Evolutionary conservation across 148 eudicot species (phyloP), one percentile per base, ranked within the genome.

Genomic region (Salicornia ramosissima): DNA sequence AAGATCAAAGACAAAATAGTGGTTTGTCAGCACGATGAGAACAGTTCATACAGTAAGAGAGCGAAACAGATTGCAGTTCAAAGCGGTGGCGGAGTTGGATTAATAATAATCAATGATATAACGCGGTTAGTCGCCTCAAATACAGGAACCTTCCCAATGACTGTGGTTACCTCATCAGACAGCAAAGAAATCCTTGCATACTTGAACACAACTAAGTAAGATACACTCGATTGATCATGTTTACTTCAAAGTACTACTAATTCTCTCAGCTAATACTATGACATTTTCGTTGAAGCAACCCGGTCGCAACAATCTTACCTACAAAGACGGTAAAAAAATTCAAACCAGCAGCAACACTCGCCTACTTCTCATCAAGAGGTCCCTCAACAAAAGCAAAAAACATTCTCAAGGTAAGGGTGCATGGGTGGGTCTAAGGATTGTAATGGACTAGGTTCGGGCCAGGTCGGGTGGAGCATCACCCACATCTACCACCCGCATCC

Each of bases 311-410:
- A 18, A 79, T 87, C 61, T 65, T 77, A 60, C 73, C 88, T 57
- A 82, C 90, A 12, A 69, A 18, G 42, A 67, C 77, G 0, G 74
- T 74, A 14, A 45, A 56, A 18, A 73, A 77, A 6, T 81, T 72
- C 71, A 79, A 83, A 74, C 92, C 96, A n/a, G 96, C 92, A 50
- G 92, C 92, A 29, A 56, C 62, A 26, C 76, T 90, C 28, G 84
- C 85, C 26, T 76, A 70, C 65, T 89, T 85, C 79, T 90, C 90
- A 4, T 70, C 87, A 4, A 86, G 92, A 69, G 96, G 92, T n/a
- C 92, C 96, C 49, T 65, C 88, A 21, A 49, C 21, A 28, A 49
- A 67, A 36, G 63, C 80, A 3, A 71, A 61, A 49, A 86, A 80
- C 79, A 46, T 90, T 64, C 82, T 87, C 68, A 87, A 87, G 89